Evolutionary conservation across 345 rosid species (phyloP).

Genomic region (Toxicodendron radicans): DNA sequence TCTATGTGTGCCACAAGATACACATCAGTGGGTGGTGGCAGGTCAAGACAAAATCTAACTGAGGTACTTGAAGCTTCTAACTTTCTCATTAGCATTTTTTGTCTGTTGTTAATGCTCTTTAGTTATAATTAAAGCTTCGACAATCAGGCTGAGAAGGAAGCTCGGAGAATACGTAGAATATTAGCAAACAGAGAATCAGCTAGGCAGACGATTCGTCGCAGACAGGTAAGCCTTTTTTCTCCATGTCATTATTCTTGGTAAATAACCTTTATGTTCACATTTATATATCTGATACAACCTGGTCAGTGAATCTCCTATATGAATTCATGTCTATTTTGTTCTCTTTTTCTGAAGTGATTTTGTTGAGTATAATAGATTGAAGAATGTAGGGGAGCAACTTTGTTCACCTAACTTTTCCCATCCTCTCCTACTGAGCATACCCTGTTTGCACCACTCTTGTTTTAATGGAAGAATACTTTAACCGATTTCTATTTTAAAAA

Average conservation of each 20-base stretch:
- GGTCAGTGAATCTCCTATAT: not conserved
- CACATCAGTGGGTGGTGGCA: slow-evolving; percentile 47
- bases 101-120: not conserved
- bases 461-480: not conserved
- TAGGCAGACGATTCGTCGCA: slow-evolving; percentile 84
- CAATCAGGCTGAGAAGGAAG: slow-evolving; percentile 86
- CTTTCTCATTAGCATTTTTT: slow-evolving; percentile 5
- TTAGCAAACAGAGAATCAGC: slow-evolving; percentile 97
- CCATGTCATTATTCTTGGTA: not conserved
- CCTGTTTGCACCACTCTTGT: not conserved
- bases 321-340: slow-evolving; percentile 6
- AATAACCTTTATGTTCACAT: not conserved
- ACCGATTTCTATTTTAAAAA: not conserved
- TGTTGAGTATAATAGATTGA: not conserved
- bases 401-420: not conserved
- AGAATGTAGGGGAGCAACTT: not conserved
- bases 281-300: not conserved
- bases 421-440: not conserved
- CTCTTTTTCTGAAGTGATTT: not conserved
- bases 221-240: slow-evolving; percentile 56
- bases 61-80: slow-evolving; percentile 51
- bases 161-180: slow-evolving; percentile 68
- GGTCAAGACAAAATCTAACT: slow-evolving; percentile 65
- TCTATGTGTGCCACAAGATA: slow-evolving; percentile 28
- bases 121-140: slow-evolving; percentile 13